phyloP scores from a whole-genome alignment of 2,329 filamentous ascomycete genomes.

The Hyphodiscus sp. region DNA sequence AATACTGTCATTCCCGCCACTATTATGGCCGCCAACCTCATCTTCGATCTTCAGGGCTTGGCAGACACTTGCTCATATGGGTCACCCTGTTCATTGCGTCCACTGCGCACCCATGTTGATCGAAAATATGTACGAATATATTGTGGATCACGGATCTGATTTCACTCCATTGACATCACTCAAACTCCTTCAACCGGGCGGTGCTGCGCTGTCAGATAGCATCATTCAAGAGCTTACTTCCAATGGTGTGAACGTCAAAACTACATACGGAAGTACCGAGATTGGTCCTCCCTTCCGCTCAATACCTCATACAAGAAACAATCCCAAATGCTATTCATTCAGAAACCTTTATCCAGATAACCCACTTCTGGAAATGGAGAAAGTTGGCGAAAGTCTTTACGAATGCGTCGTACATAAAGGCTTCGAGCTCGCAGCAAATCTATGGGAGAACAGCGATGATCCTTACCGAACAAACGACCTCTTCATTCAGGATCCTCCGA shows the following conservation, averaged over 20 bases:
- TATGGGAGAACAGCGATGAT: slow-evolving; percentile 25
- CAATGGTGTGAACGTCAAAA: slow-evolving; percentile 29
- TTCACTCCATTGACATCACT: slow-evolving; percentile 24
- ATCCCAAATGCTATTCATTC: slow-evolving; percentile 26
- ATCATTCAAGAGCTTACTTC: slow-evolving; percentile 22
- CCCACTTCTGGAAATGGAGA: slow-evolving; percentile 25
- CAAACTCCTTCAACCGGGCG: slow-evolving; percentile 29
- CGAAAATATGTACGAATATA: slow-evolving; percentile 28
- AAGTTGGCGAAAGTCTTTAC: slow-evolving; percentile 25
- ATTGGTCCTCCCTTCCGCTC: slow-evolving; percentile 29
- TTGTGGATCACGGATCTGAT: slow-evolving; percentile 20
- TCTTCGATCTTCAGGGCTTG: slow-evolving; percentile 24
- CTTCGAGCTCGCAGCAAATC: slow-evolving; percentile 29
- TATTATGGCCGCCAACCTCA: slow-evolving; percentile 27
- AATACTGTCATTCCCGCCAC: slow-evolving; percentile 27
- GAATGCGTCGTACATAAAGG: slow-evolving; percentile 29
- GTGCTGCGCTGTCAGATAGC: slow-evolving; percentile 24
- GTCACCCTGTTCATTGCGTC: slow-evolving; percentile 25
- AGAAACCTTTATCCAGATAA: slow-evolving; percentile 26
- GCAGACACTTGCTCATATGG: slow-evolving; percentile 22
- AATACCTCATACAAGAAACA: slow-evolving; percentile 25
- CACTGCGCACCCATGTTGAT: slow-evolving; percentile 29
- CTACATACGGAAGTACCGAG: slow-evolving; percentile 30
- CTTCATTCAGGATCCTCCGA: slow-evolving; percentile 27
- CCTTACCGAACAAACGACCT: slow-evolving; percentile 29